Conservation (phyloP, 192 early-diverging fungal genomes). For the Coemansia sp. region DNA sequence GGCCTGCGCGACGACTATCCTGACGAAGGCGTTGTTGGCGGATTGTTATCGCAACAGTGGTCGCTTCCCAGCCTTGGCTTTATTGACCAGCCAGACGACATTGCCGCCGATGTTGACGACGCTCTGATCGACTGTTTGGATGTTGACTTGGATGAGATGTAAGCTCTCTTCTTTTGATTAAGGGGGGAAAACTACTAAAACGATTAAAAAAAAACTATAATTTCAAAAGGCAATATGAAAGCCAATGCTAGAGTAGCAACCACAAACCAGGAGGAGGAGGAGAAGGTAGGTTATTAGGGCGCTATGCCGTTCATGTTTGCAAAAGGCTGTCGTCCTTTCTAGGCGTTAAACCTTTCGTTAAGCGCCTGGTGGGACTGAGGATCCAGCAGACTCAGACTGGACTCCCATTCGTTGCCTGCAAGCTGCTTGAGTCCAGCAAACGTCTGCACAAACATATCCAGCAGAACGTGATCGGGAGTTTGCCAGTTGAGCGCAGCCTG, state of each 20-base stretch:
- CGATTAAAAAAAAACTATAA: conserved; percentile 22
- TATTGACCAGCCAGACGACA: conserved; percentile 4
- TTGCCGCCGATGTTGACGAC: conserved; percentile 10
- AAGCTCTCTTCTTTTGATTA: conserved; percentile 9
- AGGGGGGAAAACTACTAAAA: conserved; percentile 5
- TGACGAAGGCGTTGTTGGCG: conserved; percentile 44
- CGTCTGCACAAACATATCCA: conserved; percentile 57
- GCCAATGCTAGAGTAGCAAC: conserved; percentile 1
- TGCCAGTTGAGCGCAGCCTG: conserved; percentile 81
- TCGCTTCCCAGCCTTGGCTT: conserved; percentile 17
- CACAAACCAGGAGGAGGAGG: neutral
- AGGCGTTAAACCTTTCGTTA: conserved; percentile 48
- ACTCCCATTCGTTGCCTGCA: conserved; percentile 50
- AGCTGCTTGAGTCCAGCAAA: conserved; percentile 57
- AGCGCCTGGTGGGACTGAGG: conserved; percentile 47
- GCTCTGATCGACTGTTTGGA: conserved; percentile 50
- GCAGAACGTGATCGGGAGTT: conserved; percentile 53
- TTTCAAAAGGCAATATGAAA: conserved; percentile 6
- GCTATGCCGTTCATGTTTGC: neutral
- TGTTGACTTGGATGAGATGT: conserved; percentile 50
- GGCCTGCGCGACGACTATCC: conserved; percentile 6
- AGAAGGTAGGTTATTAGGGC: neutral
- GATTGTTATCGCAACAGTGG: conserved; percentile 45
- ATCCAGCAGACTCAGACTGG: conserved; percentile 47
- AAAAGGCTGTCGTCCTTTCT: neutral